A percentile compares a stretch with the other conserved stretches of the same genome.
These are phyloP conservation scores for Inga oerstediana DNA, from an alignment of 306 rosid species.

Conservation along the genomic window DNA sequence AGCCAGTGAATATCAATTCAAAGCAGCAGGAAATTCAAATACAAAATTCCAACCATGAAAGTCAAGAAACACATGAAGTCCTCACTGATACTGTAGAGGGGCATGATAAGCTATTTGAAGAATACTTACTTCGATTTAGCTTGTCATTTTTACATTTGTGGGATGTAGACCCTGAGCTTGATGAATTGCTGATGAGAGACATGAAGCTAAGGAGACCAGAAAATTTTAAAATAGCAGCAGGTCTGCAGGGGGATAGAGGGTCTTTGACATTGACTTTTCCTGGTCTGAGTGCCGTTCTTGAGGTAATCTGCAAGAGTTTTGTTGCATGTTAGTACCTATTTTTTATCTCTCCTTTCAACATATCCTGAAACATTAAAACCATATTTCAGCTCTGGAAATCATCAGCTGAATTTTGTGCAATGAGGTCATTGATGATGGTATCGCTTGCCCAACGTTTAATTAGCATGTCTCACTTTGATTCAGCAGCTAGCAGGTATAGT, in stretches of 20 bases:
- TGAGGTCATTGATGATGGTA: slow-evolving; percentile 89
- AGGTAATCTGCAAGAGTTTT: slow-evolving; percentile 61
- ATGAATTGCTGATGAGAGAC: slow-evolving; percentile 73
- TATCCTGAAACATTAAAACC: slow-evolving; percentile 54
- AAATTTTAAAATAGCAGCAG: slow-evolving; percentile 74
- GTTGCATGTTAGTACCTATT: slow-evolving; percentile 43
- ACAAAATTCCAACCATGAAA: slow-evolving; percentile 50
- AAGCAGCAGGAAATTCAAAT: slow-evolving; percentile 61
- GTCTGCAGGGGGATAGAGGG: slow-evolving; percentile 93
- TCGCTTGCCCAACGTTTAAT: slow-evolving; percentile 95
- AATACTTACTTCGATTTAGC: slow-evolving; percentile 77
- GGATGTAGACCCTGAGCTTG: slow-evolving; percentile 78
- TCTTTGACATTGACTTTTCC: slow-evolving; percentile 92
- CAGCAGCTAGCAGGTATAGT: slow-evolving; percentile 88
- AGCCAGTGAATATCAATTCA: slow-evolving; percentile 41
- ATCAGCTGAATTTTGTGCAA: slow-evolving; percentile 89
- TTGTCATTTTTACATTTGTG: slow-evolving; percentile 88
- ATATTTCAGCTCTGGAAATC: slow-evolving; percentile 96
- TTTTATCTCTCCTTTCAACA: slow-evolving; percentile 42
- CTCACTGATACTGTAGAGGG: slow-evolving; percentile 44
- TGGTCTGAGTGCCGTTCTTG: slow-evolving; percentile 64
- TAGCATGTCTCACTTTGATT: slow-evolving; percentile 78
- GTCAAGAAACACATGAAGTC: slow-evolving; percentile 39
- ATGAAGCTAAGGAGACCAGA: slow-evolving; percentile 86
- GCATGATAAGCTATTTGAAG: slow-evolving; percentile 67